Base-by-base conservation (phyloP, 2,329 filamentous ascomycete genomes). In the Elsinoe necatrix region DNA sequence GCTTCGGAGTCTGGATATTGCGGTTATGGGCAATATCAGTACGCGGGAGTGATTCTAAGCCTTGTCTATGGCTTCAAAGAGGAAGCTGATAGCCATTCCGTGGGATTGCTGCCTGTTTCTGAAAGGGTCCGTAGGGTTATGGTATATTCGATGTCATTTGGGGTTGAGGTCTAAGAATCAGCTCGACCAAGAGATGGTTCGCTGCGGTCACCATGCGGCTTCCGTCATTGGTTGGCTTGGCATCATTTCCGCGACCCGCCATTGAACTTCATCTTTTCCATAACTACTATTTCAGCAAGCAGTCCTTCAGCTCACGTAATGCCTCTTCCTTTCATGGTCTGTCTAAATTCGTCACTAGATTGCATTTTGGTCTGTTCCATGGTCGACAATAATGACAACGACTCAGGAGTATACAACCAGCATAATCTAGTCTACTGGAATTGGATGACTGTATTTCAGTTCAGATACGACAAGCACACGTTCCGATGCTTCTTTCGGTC, bases 401-500 rank as follows among this genome's bases (percentile, higher is more conserved):
- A n/a, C n/a, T n/a, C n/a, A n/a, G n/a, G n/a, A n/a, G n/a, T n/a
- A n/a, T n/a, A n/a, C n/a, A n/a, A n/a, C n/a, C n/a, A n/a, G n/a
- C n/a, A n/a, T n/a, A n/a, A n/a, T n/a, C n/a, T n/a, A n/a, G n/a
- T n/a, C n/a, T n/a, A n/a, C n/a, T n/a, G n/a, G n/a, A n/a, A n/a
- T n/a, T n/a, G n/a, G n/a, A n/a, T n/a, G n/a, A n/a, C n/a, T n/a
- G n/a, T n/a, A n/a, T n/a, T n/a, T n/a, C n/a, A n/a, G n/a, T n/a
- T n/a, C n/a, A n/a, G n/a, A n/a, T n/a, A n/a, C n/a, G n/a, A n/a
- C n/a, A n/a, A n/a, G n/a, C n/a, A n/a, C n/a, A n/a, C n/a, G n/a
- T n/a, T n/a, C n/a, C 27, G 27, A 29, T 9, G 4, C 9, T 4
- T 4, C 27, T 29, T 9, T 9, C 11, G 65, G 63, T 65, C n/a